Evolutionary conservation across 2,329 filamentous ascomycete genomes (phyloP), one percentile per base, ranked within the genome.

Genomic region (Pestalotiopsis sp.): DNA sequence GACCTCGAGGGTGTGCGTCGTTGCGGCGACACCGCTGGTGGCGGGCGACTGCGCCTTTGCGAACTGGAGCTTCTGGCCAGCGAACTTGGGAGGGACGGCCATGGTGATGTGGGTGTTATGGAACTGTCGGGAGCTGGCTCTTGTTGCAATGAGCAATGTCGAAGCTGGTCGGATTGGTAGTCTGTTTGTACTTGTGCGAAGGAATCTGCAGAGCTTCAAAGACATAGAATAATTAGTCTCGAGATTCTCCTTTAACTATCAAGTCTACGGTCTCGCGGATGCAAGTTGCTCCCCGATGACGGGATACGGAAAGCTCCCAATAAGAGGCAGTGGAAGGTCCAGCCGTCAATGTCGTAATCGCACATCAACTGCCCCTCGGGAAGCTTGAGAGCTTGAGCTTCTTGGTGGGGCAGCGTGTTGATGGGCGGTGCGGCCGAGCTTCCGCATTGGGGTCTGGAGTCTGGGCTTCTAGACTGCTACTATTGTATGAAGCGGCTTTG

Each of bases 31-130:
- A 17, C 77, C 74, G n/a, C 80, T 75, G 12, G 80, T 69, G 2
- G 79, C 69, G 38, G 78, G 68, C 41, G 81, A 71, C 59, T 75
- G 71, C 17, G 79, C 73, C 13, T 80, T 68, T 65, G 79, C 79
- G 77, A 88, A 86, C 72, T 80, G 76, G 64, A 94, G 86, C 79
- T 88, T 91, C 76, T 93, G 91, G 71, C 89, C 92, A 17, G 90
- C 91, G 82, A 93, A 94, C 78, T 91, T 93, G 73, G 92, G 92
- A 73, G 92, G 88, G 74, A 95, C 87, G 38, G 92, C 91, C 92
- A 95, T 95, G 7, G 17, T 66, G 27, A n/a, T 23, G 3, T 1
- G 45, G 6, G 52, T 59, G 55, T 14, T 62, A 17, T 20, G n/a
- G 27, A 62, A 38, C 31, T 20, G 59, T 17, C 36, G 25, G 31